Percentiles rank a stretch among this genome's conserved stretches.
phyloP scores from a whole-genome alignment of 345 rosid species.

The Raphanus raphanistrum region DNA sequence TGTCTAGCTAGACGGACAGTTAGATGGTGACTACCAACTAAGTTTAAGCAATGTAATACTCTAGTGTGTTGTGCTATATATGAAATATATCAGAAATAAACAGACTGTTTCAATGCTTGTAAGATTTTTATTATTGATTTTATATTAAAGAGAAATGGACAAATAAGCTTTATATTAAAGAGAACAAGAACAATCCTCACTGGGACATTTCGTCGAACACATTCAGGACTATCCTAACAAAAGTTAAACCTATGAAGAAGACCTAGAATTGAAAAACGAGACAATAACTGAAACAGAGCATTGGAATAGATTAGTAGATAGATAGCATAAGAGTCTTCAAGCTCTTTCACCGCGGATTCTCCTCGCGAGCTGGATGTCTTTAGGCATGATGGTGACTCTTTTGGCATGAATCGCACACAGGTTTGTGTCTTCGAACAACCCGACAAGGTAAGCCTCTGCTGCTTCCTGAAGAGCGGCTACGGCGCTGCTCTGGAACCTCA shows the following conservation, averaged over 20 bases:
- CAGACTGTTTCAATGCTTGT: not conserved
- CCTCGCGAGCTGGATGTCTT: slow-evolving; percentile 58
- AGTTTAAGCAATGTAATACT: not conserved
- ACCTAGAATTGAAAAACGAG: too few species aligned
- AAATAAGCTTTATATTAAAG: too few species aligned
- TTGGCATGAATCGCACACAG: slow-evolving; percentile 58
- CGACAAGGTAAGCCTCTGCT: slow-evolving; percentile 56
- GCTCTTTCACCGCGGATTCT: slow-evolving; percentile 58
- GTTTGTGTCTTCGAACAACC: slow-evolving; percentile 53
- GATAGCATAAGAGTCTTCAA: slow-evolving; percentile 3
- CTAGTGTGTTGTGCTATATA: not conserved
- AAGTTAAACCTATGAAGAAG: not conserved
- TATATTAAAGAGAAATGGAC: too few species aligned
- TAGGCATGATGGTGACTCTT: slow-evolving; percentile 59
- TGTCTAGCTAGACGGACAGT: not conserved
- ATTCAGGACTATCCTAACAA: not conserved
- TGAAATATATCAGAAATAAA: not conserved
- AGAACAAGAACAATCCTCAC: not conserved
- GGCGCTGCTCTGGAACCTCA: slow-evolving; percentile 60
- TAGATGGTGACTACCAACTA: not conserved
- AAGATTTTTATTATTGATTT: too few species aligned
- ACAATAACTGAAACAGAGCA: not conserved
- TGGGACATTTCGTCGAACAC: slow-evolving; percentile 20
- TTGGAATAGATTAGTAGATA: not conserved
- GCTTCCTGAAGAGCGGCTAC: slow-evolving; percentile 58